Base-by-base conservation (phyloP, 768 basidiomycete genomes). In the Hericium rajendrae region DNA sequence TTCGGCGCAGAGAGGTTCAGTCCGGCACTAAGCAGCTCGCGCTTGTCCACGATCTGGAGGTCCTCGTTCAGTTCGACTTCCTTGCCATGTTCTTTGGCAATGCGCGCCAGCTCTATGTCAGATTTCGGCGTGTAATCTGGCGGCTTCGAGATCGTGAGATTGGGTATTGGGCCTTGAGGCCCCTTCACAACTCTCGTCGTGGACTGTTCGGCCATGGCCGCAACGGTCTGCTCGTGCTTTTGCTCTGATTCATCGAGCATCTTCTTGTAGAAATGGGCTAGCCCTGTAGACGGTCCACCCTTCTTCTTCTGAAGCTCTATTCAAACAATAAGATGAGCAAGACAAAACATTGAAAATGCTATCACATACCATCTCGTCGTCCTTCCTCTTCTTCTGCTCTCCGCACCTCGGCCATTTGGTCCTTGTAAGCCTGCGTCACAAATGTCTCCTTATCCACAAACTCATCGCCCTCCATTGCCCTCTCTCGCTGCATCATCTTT, bases 401-500 rank as follows among this genome's bases (percentile, higher is more conserved):
- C 57, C 91, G 78, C 6, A 97, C 83, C 71, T 94, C 90, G 51
- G 83, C 94, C 84, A 97, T 89, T 71, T 98, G 97, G 51, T 91
- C 88, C 69, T 93, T 94, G 74, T 99, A 99, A 22, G 91, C 93
- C 66, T 93, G 91, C 0, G 97, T 99, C 52, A 98, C 95, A 65
- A 98, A 99, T n/a, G 84, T 78, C 55, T 97, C 97, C 75, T 94
- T 98, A 74, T 91, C 97, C 57, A 79, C 79, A 68, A 91, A 99
- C 69, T 93, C 81, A 60, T 94, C 94, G 0, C 97, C 97, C 72
- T 99, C 97, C 18, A 79, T 74, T 72, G 94, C 91, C 20, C 97
- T 81, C 70, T 98, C 97, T 48, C 82, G 79, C 68, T 94, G 90
- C 68, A 97, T 86, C 88, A 95, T 88, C 77, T 98, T 97, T 72